Evolutionary conservation across 805 yeast species (phyloP).

Genomic region (Candida saitoana): DNA sequence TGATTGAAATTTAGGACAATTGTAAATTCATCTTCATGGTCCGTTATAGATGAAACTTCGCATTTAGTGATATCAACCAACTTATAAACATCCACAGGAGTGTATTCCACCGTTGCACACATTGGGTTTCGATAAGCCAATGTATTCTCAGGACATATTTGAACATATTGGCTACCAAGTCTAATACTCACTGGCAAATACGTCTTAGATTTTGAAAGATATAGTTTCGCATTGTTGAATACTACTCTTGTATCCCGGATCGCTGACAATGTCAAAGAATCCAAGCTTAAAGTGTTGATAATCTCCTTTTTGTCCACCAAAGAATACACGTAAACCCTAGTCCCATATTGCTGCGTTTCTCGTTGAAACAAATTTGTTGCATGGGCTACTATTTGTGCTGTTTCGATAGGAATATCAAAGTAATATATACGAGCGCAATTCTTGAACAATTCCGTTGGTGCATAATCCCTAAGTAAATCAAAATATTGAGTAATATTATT

Average conservation of each 20-base stretch:
- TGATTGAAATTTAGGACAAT: conserved; percentile 24
- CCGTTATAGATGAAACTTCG: conserved; percentile 28
- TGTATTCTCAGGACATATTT: conserved; percentile 37
- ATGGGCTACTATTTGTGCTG: conserved; percentile 18
- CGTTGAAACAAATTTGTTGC: conserved; percentile 19
- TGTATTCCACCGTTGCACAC: conserved; percentile 23
- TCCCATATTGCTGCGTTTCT: conserved; percentile 14
- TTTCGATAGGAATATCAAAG: conserved; percentile 42
- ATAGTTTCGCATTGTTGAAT: conserved; percentile 40
- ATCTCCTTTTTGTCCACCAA: conserved; percentile 31
- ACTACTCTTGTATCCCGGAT: conserved; percentile 34
- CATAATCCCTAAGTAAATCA: conserved; percentile 35
- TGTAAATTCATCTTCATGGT: conserved; percentile 31
- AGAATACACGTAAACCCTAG: conserved; percentile 27
- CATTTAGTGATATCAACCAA: conserved; percentile 34
- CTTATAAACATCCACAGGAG: conserved; percentile 32
- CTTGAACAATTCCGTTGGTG: conserved; percentile 48
- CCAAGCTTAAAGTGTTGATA: conserved; percentile 32
- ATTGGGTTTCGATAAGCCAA: conserved; percentile 16
- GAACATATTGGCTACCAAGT: conserved; percentile 68
- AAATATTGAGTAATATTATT: conserved; percentile 22
- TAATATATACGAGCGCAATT: conserved; percentile 55
- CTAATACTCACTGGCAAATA: conserved; percentile 59
- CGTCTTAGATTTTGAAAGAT: conserved; percentile 43
- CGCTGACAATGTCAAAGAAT: conserved; percentile 30